Conservation (phyloP, 1,284 basidiomycete genomes). For the Volvariella volvacea region DNA sequence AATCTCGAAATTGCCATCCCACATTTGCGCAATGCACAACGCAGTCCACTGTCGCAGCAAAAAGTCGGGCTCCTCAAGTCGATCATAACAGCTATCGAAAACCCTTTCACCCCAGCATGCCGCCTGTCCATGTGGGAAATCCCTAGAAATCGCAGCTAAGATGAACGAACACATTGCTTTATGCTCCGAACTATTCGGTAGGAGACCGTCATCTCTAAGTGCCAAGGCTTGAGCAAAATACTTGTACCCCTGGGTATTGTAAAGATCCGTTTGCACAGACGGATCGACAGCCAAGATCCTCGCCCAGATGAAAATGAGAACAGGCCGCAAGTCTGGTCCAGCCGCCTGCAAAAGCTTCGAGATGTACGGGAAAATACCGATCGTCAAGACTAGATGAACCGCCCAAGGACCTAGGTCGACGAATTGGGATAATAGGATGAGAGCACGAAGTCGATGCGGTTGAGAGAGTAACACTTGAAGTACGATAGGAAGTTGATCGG, state of each 20-base stretch:
- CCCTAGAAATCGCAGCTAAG: conserved; percentile 86
- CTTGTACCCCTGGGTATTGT: conserved; percentile 78
- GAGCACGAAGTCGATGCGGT: conserved; percentile 89
- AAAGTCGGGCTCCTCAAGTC: conserved; percentile 87
- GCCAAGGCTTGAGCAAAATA: conserved; percentile 85
- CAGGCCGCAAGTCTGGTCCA: conserved; percentile 90
- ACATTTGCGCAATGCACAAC: conserved; percentile 91
- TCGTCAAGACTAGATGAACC: conserved; percentile 93
- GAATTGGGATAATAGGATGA: conserved; percentile 96
- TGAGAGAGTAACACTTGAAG: conserved; percentile 96
- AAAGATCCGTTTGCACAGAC: conserved; percentile 86
- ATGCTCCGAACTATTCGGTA: conserved; percentile 94
- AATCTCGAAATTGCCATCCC: conserved; percentile 90
- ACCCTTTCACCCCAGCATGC: conserved; percentile 84
- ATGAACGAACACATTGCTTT: conserved; percentile 99
- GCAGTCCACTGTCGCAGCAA: conserved; percentile 92
- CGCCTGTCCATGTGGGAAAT: conserved; percentile 81
- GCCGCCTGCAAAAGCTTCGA: conserved; percentile 94
- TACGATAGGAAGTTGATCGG: conserved; percentile 96
- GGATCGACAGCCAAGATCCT: conserved; percentile 94
- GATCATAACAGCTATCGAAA: conserved; percentile 85
- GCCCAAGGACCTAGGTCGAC: conserved; percentile 99
- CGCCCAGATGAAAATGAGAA: conserved; percentile 99
- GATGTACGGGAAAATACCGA: conserved; percentile 99
- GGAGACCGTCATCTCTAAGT: conserved; percentile 53